These are phyloP conservation scores for Xylaria venustula DNA, from an alignment of 495 filamentous ascomycete genomes.

Conservation along the genomic window DNA sequence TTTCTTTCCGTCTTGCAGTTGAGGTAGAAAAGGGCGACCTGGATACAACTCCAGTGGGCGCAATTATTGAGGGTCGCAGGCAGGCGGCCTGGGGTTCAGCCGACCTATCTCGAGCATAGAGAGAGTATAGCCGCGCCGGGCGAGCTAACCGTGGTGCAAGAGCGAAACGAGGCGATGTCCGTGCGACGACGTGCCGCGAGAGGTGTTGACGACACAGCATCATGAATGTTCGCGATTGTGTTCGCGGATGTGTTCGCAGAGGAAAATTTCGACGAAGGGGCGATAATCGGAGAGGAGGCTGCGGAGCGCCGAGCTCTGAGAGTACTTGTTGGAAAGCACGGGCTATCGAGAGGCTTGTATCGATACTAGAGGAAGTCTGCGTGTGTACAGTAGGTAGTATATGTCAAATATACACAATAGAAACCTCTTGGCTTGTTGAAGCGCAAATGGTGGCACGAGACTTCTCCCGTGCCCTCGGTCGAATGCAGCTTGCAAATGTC, in stretches of 20 bases:
- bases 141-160: conserved; percentile 16
- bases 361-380: background rate
- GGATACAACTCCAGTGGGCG: conserved; percentile 19
- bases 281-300: conserved; percentile 3
- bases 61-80: conserved; percentile 19
- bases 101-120: conserved; percentile 17
- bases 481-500: background rate
- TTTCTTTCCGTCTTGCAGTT: conserved; percentile 36
- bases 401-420: background rate
- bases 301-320: background rate
- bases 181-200: conserved; percentile 48
- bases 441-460: conserved; percentile 5
- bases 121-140: conserved; percentile 19
- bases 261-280: conserved; percentile 18
- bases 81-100: conserved; percentile 15
- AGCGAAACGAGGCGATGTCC: conserved; percentile 22
- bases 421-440: background rate
- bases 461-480: conserved; percentile 11
- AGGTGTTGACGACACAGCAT: conserved; percentile 55
- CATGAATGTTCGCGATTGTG: no score
- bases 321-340: background rate
- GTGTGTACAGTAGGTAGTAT: no score
- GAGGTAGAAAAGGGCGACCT: conserved; percentile 39
- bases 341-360: background rate
- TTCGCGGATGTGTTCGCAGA: conserved; percentile 14